Evolutionary conservation across 306 rosid species (phyloP).

Genomic region (Oemleria cerasiformis): DNA sequence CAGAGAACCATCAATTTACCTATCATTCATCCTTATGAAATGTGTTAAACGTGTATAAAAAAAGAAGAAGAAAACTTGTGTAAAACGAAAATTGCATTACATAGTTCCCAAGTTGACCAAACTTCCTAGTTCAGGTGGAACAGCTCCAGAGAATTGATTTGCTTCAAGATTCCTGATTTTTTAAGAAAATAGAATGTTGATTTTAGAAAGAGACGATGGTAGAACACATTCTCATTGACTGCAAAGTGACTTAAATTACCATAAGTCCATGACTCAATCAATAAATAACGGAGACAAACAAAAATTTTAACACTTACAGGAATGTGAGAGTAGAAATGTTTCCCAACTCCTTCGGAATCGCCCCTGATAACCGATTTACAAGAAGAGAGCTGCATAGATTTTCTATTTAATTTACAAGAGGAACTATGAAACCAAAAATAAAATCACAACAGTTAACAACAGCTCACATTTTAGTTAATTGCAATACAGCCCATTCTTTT

Average conservation of each 20-base stretch:
- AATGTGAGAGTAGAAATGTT: constrained; percentile 50
- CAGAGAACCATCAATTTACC: constrained; percentile 19
- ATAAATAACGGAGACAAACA: constrained; percentile 8
- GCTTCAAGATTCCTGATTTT: constrained; percentile 67
- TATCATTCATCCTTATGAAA: constrained; percentile 15
- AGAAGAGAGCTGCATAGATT: constrained; percentile 64
- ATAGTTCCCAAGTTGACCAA: constrained; percentile 49
- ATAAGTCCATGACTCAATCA: background rate
- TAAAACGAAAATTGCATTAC: constrained; percentile 43
- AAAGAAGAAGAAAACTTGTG: background rate
- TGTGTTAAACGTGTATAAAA: constrained; percentile 1
- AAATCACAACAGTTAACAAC: constrained; percentile 21
- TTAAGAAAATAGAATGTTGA: background rate
- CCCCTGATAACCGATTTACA: constrained; percentile 79
- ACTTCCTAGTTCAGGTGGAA: constrained; percentile 70
- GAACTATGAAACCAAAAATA: constrained; percentile 19
- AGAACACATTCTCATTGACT: constrained; percentile 5
- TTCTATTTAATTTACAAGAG: constrained; percentile 28
- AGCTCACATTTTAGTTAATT: constrained; percentile 57
- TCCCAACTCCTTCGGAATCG: constrained; percentile 71
- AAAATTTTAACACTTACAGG: constrained; percentile 50
- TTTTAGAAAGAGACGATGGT: constrained; percentile 12
- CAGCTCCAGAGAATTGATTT: constrained; percentile 64
- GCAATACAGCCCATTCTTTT: constrained; percentile 61
- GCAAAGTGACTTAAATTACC: background rate